phyloP scores from a whole-genome alignment of 202 grass and related monocot genomes.

The Alloteropsis angusta region DNA sequence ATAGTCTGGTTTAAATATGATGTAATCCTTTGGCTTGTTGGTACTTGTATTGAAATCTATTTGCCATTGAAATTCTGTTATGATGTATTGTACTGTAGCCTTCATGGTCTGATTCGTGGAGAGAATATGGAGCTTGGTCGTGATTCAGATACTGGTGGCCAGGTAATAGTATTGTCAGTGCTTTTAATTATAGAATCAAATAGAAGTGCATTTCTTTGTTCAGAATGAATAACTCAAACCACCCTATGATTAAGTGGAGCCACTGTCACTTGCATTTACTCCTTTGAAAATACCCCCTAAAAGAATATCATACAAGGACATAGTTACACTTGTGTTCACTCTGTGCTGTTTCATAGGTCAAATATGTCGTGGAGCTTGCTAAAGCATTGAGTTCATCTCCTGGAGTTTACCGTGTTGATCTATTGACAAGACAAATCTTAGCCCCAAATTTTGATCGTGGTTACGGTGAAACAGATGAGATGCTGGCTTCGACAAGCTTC shows the following conservation, averaged over 20 bases:
- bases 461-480: constrained; percentile 74
- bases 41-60: constrained; percentile 19
- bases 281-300: constrained; percentile 13
- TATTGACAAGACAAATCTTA: constrained; percentile 78
- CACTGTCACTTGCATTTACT: constrained; percentile 8
- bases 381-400: constrained; percentile 93
- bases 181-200: neutral
- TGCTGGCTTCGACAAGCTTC: constrained; percentile 43
- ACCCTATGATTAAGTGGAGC: neutral
- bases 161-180: constrained; percentile 60
- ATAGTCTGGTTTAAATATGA: neutral
- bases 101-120: constrained; percentile 93
- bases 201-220: neutral
- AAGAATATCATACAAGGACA: neutral
- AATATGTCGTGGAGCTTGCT: constrained; percentile 99
- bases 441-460: constrained; percentile 77
- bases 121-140: constrained; percentile 99
- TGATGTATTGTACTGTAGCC: constrained; percentile 41
- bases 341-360: constrained; percentile 57
- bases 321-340: constrained; percentile 19
- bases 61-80: constrained; percentile 25
- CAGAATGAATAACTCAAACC: constrained; percentile 7
- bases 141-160: constrained; percentile 98
- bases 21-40: constrained; percentile 12
- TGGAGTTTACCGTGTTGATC: constrained; percentile 93